These are phyloP conservation scores for Xeromyces bisporus DNA, from an alignment of 495 filamentous ascomycete species.

Conservation along the genomic window DNA sequence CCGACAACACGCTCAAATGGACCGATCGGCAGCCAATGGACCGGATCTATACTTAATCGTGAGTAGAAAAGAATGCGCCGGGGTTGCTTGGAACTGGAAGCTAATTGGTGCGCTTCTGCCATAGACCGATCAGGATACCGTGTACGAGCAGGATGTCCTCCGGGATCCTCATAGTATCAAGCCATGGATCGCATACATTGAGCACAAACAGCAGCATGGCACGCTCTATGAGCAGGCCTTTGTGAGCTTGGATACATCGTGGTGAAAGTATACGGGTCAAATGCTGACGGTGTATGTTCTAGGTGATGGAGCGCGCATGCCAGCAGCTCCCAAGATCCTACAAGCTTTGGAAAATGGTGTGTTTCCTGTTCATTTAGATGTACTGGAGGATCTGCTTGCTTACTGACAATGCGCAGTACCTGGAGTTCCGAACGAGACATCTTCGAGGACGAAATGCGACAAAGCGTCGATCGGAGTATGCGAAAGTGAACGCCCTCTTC, in stretches of 20 bases:
- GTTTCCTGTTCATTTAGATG: constrained; percentile 6
- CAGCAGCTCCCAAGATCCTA: constrained; percentile 81
- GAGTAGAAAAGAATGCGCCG: constrained; percentile 18
- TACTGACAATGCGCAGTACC: constrained; percentile 56
- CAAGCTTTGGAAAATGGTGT: constrained; percentile 95
- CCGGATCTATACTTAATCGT: constrained; percentile 65
- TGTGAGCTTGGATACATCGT: constrained; percentile 25
- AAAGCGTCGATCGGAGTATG: constrained; percentile 62
- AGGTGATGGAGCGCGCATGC: constrained; percentile 76
- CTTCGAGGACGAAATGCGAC: constrained; percentile 70
- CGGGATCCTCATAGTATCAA: constrained; percentile 75
- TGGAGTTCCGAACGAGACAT: constrained; percentile 71
- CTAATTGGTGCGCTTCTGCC: constrained; percentile 5
- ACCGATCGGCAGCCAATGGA: constrained; percentile 28
- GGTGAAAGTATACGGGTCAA: not conserved
- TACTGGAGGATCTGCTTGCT: not conserved
- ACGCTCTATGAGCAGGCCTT: constrained; percentile 82
- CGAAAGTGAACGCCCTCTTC: constrained; percentile 89
- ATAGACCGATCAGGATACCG: constrained; percentile 68
- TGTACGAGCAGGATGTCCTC: constrained; percentile 92
- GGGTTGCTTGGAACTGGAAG: not conserved
- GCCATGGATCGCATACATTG: constrained; percentile 91
- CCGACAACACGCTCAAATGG: constrained; percentile 34
- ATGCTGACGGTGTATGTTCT: constrained; percentile 1
- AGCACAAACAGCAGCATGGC: constrained; percentile 79